Conservation (phyloP, 495 filamentous ascomycete species). For the Xylaria bambusicola region DNA sequence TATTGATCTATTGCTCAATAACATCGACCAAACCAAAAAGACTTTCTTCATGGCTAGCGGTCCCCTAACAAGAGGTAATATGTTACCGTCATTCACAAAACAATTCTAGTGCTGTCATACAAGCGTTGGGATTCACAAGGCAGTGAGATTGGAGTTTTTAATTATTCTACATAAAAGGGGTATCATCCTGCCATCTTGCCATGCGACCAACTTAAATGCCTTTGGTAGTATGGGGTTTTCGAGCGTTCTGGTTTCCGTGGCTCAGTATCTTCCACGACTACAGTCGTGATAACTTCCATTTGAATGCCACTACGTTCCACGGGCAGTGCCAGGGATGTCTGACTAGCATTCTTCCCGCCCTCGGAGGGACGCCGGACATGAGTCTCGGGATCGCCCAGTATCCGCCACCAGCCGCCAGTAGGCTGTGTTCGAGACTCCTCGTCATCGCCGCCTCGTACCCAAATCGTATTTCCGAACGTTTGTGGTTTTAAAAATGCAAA, state of each 20-base stretch:
- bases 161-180: no score
- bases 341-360: conserved; percentile 26
- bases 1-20: no score
- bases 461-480: conserved; percentile 47
- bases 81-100: no score
- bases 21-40: no score
- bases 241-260: background rate
- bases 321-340: conserved; percentile 30
- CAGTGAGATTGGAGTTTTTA: no score
- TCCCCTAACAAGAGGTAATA: no score
- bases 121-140: no score
- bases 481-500: conserved; percentile 51
- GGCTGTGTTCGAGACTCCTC: conserved; percentile 16
- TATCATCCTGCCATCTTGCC: background rate
- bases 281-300: conserved; percentile 45
- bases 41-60: no score
- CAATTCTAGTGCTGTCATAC: no score
- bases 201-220: background rate
- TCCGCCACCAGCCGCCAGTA: conserved; percentile 25
- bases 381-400: conserved; percentile 9
- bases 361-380: conserved; percentile 10
- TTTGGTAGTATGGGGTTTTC: no score
- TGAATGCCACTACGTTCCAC: conserved; percentile 41
- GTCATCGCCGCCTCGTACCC: conserved; percentile 39
- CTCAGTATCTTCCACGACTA: conserved; percentile 38